Evolutionary conservation across 352 stramenopile species (phyloP).

Genomic region (Detonula confervacea): DNA sequence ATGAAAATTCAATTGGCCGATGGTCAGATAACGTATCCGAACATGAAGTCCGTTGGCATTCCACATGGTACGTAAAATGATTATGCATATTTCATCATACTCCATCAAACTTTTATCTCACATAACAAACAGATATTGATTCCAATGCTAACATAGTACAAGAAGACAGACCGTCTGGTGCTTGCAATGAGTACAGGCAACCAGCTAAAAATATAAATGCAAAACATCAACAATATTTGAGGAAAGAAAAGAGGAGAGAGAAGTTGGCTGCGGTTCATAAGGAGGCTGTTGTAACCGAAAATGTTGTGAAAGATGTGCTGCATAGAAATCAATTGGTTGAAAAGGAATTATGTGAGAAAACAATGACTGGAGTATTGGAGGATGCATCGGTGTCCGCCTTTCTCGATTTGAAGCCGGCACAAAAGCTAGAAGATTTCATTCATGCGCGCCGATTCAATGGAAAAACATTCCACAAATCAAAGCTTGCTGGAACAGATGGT

Average conservation of each 20-base stretch:
- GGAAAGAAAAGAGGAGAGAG: neutral
- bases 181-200: constrained; percentile 1
- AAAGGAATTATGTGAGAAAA: neutral
- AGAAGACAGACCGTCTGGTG: constrained; percentile 7
- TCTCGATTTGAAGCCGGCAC: too few relatives aligned
- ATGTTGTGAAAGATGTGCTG: constrained; percentile 9
- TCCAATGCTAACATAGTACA: too few relatives aligned
- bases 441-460: constrained; percentile 12
- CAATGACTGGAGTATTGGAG: neutral
- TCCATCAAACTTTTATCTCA: too few relatives aligned
- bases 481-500: neutral
- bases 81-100: too few relatives aligned
- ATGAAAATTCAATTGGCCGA: neutral
- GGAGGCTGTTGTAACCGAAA: neutral
- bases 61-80: constrained; percentile 18
- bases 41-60: constrained; percentile 12
- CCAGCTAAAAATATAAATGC: constrained; percentile 12
- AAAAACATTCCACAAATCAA: constrained; percentile 21
- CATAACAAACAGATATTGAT: too few relatives aligned
- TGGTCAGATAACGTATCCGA: constrained; percentile 1
- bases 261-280: neutral
- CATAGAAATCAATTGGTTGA: neutral
- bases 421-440: constrained; percentile 2
- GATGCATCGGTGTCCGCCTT: neutral
- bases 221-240: neutral